These are phyloP conservation scores for Vitis vinifera DNA, from an alignment of 164 flowering plant species.

Conservation along the genomic window ASM3070453v1 NC_081807.1:2772501-2773000, in stretches of 20 bases:
- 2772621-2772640: constrained; percentile 48
- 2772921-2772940: constrained; percentile 71
- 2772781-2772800: constrained; percentile 51
- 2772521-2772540: too few species aligned
- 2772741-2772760: background rate
- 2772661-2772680: constrained; percentile 89
- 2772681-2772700: constrained; percentile 84
- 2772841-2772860: constrained; percentile 51
- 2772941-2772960: constrained; percentile 78
- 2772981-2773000: constrained; percentile 64
- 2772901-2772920: constrained; percentile 9
- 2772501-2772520: too few species aligned
- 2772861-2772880: constrained; percentile 8
- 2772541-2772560: background rate
- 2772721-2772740: background rate
- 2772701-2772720: constrained; percentile 56
- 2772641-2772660: constrained; percentile 75
- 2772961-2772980: constrained; percentile 77
- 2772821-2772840: constrained; percentile 85
- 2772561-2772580: background rate
- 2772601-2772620: constrained; percentile 91
- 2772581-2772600: background rate
- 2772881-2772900: constrained; percentile 7
- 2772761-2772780: background rate
- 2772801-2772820: constrained; percentile 88